Percentiles rank a stretch among this genome's conserved stretches.
phyloP scores from a whole-genome alignment of 371 early-diverging fungal species.

The Haplosporangium sp. region DNA sequence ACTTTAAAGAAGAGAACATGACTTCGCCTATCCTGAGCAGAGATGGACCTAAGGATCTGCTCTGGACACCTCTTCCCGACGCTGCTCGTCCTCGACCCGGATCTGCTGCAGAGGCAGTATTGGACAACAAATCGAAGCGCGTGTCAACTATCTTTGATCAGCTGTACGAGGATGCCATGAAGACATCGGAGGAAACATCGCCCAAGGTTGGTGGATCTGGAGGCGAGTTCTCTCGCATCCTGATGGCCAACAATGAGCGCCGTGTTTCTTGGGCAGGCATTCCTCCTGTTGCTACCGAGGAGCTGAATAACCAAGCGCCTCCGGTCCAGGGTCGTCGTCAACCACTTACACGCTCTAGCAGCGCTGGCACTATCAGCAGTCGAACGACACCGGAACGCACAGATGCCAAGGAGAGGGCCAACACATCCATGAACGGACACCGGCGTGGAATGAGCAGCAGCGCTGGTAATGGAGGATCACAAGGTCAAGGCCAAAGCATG shows the following conservation, averaged over 20 bases:
- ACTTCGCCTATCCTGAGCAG: slow-evolving; percentile 20
- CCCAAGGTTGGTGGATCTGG: slow-evolving; percentile 52
- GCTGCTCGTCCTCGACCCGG: slow-evolving; percentile 42
- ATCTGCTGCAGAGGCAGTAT: slow-evolving; percentile 33
- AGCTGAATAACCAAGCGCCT: slow-evolving; percentile 1
- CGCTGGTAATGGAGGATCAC: slow-evolving; percentile 27
- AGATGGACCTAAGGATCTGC: slow-evolving; percentile 25
- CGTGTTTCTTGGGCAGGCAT: slow-evolving; percentile 53
- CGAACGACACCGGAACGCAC: slow-evolving; percentile 5
- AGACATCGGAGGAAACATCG: slow-evolving; percentile 44
- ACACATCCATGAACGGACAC: slow-evolving; percentile 47
- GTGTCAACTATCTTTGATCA: slow-evolving; percentile 69
- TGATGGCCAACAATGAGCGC: slow-evolving; percentile 47
- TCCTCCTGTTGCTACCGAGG: slow-evolving; percentile 16
- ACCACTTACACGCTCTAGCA: slow-evolving; percentile 36
- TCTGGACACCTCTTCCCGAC: slow-evolving; percentile 42
- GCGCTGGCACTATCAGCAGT: slow-evolving; percentile 25
- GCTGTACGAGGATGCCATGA: slow-evolving; percentile 69
- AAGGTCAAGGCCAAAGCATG: slow-evolving; percentile 1
- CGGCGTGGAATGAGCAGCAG: slow-evolving; percentile 41
- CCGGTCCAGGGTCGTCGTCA: slow-evolving; percentile 13
- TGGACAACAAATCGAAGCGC: slow-evolving; percentile 59
- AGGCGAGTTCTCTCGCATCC: slow-evolving; percentile 47
- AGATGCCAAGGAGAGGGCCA: slow-evolving; percentile 11
- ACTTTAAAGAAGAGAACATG: slow-evolving; percentile 6